Percentiles rank a stretch among this genome's conserved stretches.
Evolutionary conservation across 352 stramenopile species (phyloP).

Genomic region (Phytopythium kandeliae): DNA sequence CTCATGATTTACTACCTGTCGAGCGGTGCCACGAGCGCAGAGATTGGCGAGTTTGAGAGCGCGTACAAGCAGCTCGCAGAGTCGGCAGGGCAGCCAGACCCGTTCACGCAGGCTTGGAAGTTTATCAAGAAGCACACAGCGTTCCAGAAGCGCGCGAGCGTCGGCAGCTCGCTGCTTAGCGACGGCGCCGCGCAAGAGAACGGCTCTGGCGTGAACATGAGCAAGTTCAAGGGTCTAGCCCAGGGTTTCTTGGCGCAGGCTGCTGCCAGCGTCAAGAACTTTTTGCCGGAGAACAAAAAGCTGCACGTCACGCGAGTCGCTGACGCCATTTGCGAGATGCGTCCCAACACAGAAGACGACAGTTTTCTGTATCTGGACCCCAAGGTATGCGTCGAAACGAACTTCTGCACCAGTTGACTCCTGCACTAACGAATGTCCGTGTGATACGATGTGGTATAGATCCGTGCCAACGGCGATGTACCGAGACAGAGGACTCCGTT

Average conservation of each 20-base stretch:
- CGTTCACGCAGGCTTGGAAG: slow-evolving; percentile 57
- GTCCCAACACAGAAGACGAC: slow-evolving; percentile 78
- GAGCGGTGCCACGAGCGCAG: slow-evolving; percentile 51
- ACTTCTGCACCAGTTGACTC: not conserved
- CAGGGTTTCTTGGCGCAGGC: slow-evolving; percentile 79
- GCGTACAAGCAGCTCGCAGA: slow-evolving; percentile 56
- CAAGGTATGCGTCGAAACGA: slow-evolving; percentile 29
- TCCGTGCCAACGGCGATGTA: slow-evolving; percentile 65
- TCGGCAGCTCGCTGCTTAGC: slow-evolving; percentile 39
- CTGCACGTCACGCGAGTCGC: slow-evolving; percentile 77
- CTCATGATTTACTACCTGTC: slow-evolving; percentile 87
- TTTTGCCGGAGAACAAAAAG: slow-evolving; percentile 85
- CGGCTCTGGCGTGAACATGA: slow-evolving; percentile 49
- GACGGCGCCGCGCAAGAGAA: slow-evolving; percentile 13
- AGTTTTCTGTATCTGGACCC: slow-evolving; percentile 81
- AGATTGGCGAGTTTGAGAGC: slow-evolving; percentile 75
- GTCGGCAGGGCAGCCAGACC: slow-evolving; percentile 24
- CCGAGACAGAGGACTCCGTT: slow-evolving; percentile 75
- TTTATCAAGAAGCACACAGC: slow-evolving; percentile 80
- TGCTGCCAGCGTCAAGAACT: slow-evolving; percentile 83
- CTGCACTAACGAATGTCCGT: not conserved
- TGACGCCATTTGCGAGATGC: slow-evolving; percentile 79
- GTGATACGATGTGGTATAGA: slow-evolving; percentile 16
- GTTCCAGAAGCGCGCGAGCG: slow-evolving; percentile 75
- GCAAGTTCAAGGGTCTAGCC: slow-evolving; percentile 80